phyloP scores from a whole-genome alignment of 768 basidiomycete species.

The Lactifluus hygrophoroides region DNA sequence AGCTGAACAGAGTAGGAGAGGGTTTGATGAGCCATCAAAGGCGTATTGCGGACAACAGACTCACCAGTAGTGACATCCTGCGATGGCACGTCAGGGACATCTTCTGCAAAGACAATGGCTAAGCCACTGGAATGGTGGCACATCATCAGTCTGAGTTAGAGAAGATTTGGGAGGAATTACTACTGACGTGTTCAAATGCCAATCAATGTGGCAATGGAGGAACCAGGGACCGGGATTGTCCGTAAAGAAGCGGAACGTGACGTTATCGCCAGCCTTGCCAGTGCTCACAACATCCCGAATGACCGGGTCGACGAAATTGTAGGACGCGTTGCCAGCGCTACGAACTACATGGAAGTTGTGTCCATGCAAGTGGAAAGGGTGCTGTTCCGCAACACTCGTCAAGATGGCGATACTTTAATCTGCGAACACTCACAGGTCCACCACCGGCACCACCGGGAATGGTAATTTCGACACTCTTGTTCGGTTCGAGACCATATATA shows the following conservation, averaged over 20 bases:
- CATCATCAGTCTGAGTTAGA: neutral
- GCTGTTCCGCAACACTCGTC: neutral
- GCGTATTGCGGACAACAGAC: neutral
- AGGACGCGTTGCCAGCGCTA: constrained; percentile 15
- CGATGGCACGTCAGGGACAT: constrained; percentile 1
- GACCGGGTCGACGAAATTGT: constrained; percentile 18
- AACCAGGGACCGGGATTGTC: constrained; percentile 22
- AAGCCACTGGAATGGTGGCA: neutral
- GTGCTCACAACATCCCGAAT: constrained; percentile 19
- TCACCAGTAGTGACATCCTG: neutral
- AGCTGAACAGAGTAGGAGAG: neutral
- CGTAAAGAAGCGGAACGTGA: constrained; percentile 24
- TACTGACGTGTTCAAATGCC: constrained; percentile 15
- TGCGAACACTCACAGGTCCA: neutral
- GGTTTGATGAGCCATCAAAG: neutral
- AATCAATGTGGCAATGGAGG: constrained; percentile 8
- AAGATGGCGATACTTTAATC: neutral
- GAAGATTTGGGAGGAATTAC: neutral
- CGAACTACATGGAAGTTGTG: constrained; percentile 21
- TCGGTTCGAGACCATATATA: constrained; percentile 1
- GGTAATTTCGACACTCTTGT: constrained; percentile 11
- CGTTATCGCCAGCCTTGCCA: constrained; percentile 1
- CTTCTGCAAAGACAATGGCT: constrained; percentile 13
- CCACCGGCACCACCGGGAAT: constrained; percentile 2
- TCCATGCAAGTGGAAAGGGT: constrained; percentile 15